phyloP scores from a whole-genome alignment of 805 yeast genomes.

The Metschnikowia shivogae region DNA sequence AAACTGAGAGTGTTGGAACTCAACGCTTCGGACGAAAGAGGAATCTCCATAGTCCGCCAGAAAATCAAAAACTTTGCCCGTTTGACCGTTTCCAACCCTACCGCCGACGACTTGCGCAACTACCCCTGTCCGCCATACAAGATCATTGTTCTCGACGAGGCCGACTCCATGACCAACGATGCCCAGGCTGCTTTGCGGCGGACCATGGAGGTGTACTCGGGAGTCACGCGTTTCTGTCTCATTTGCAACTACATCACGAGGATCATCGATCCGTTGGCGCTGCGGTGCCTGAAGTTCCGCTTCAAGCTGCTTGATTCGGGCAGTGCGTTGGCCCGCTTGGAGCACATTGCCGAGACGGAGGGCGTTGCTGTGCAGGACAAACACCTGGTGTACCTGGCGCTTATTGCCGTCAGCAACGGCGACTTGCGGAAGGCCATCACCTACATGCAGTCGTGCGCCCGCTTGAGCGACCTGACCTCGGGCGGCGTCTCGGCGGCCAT shows the following conservation, averaged over 20 bases:
- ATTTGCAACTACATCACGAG: conserved; percentile 96
- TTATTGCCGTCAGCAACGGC: conserved; percentile 75
- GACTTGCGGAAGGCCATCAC: conserved; percentile 94
- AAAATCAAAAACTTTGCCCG: conserved; percentile 86
- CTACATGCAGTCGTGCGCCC: conserved; percentile 52
- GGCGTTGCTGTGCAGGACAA: conserved; percentile 20
- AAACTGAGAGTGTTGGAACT: conserved; percentile 73
- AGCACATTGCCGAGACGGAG: conserved; percentile 50
- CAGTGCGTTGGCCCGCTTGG: conserved; percentile 66
- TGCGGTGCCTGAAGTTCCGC: conserved; percentile 93
- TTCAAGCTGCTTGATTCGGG: conserved; percentile 71
- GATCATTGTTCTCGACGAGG: conserved; percentile 88
- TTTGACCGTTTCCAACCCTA: conserved; percentile 75
- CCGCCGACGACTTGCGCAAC: conserved; percentile 57
- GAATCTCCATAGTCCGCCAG: conserved; percentile 81
- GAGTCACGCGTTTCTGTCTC: conserved; percentile 84
- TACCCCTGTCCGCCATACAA: conserved; percentile 98
- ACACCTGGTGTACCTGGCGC: conserved; percentile 57
- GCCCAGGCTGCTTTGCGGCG: conserved; percentile 95
- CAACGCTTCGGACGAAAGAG: conserved; percentile 90
- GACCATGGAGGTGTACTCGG: conserved; percentile 88
- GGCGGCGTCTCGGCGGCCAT: conserved; percentile 40
- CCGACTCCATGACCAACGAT: conserved; percentile 95
- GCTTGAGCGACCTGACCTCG: conserved; percentile 9
- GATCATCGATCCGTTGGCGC: conserved; percentile 93